Evolutionary conservation across 2,329 filamentous ascomycete species (phyloP).

Genomic region (Epicoccum nigrum): DNA sequence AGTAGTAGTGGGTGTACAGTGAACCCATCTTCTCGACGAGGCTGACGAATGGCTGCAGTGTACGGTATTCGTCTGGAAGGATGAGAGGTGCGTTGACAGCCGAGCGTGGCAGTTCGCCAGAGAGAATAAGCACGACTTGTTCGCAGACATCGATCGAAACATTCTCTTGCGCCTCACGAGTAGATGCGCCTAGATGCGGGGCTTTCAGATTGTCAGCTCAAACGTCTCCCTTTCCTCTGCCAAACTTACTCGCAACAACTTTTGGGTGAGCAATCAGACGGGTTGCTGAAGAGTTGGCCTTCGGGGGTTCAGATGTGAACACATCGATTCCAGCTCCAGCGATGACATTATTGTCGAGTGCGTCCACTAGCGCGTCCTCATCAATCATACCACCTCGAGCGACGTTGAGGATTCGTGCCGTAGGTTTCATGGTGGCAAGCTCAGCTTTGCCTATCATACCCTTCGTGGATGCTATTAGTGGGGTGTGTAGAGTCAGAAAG

Average conservation of each 20-base stretch:
- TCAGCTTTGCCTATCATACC: slow-evolving; percentile 74
- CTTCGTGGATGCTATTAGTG: slow-evolving; percentile 76
- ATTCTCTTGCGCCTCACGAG: slow-evolving; percentile 82
- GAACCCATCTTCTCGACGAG: slow-evolving; percentile 80
- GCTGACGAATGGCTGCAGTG: slow-evolving; percentile 75
- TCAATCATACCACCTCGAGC: slow-evolving; percentile 82
- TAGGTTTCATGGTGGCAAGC: slow-evolving; percentile 72
- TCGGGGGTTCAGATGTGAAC: slow-evolving; percentile 75
- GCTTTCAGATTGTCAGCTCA: too few species aligned
- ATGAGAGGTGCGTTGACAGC: slow-evolving; percentile 85
- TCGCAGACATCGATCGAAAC: slow-evolving; percentile 83
- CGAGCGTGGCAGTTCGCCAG: slow-evolving; percentile 73
- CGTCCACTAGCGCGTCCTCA: slow-evolving; percentile 72
- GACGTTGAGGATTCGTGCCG: slow-evolving; percentile 77
- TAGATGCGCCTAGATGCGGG: slow-evolving; percentile 80
- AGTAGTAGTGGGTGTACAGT: slow-evolving; percentile 79
- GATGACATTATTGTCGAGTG: slow-evolving; percentile 72
- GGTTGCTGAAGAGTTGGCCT: slow-evolving; percentile 63
- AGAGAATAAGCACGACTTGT: slow-evolving; percentile 75
- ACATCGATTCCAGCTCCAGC: slow-evolving; percentile 81
- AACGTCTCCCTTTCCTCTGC: too few species aligned
- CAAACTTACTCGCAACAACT: slow-evolving; percentile 74
- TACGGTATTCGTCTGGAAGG: slow-evolving; percentile 78
- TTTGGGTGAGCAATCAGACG: slow-evolving; percentile 71
- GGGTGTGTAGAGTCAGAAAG: slow-evolving; percentile 82